These are phyloP conservation scores for Pisolithus albus DNA, from an alignment of 768 basidiomycete genomes.

Conservation along the genomic window DNA sequence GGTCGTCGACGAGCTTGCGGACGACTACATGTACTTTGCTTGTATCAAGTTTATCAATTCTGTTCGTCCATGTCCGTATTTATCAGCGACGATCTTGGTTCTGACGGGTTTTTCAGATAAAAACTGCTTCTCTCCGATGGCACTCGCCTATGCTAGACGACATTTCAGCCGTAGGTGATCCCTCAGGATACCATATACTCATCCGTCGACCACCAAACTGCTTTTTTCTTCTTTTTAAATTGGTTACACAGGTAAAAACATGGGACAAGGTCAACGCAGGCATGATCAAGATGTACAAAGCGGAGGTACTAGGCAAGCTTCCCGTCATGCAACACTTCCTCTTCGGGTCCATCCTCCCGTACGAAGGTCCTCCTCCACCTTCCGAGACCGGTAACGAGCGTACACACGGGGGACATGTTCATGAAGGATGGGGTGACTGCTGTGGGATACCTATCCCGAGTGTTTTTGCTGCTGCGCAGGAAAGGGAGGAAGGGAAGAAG, in stretches of 20 bases:
- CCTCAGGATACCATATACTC: neutral
- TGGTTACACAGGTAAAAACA: constrained; percentile 55
- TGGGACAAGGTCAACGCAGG: constrained; percentile 97
- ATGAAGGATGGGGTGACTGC: constrained; percentile 38
- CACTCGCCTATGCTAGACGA: constrained; percentile 99
- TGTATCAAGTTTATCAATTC: constrained; percentile 97
- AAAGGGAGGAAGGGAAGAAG: no score
- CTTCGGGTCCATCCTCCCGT: constrained; percentile 76
- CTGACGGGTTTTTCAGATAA: constrained; percentile 50
- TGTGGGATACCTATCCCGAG: no score
- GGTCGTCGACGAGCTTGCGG: constrained; percentile 84
- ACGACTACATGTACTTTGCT: constrained; percentile 94
- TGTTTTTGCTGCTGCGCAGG: no score
- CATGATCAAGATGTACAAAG: constrained; percentile 97
- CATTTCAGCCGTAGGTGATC: constrained; percentile 65
- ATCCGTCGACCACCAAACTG: neutral
- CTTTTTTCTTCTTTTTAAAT: neutral
- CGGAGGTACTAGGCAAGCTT: constrained; percentile 91
- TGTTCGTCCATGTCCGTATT: constrained; percentile 30
- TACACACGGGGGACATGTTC: constrained; percentile 19
- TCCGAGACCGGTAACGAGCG: constrained; percentile 15
- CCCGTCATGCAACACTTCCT: constrained; percentile 96
- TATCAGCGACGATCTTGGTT: neutral
- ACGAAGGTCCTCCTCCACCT: constrained; percentile 52
- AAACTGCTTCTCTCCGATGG: constrained; percentile 93